Conservation (phyloP, 495 filamentous ascomycete genomes). For the Neurospora cerealis region DNA sequence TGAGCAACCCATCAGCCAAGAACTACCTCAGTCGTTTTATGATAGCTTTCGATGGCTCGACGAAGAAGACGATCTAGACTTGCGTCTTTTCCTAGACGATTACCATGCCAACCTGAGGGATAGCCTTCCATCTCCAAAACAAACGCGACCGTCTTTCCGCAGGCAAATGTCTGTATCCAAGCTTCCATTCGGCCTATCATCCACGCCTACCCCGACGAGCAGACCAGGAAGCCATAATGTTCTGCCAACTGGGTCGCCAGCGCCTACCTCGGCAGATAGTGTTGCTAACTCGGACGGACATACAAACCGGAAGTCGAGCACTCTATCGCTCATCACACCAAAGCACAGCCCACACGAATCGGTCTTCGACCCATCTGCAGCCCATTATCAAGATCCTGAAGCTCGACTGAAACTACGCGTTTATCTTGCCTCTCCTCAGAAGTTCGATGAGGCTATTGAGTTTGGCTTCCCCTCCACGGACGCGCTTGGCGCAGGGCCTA, state of each 20-base stretch:
- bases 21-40: conserved; percentile 35
- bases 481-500: conserved; percentile 17
- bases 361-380: conserved; percentile 60
- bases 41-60: conserved; percentile 75
- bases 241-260: conserved; percentile 11
- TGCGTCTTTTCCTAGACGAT: conserved; percentile 50
- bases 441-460: conserved; percentile 90
- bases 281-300: conserved; percentile 18
- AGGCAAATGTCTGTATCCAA: conserved; percentile 44
- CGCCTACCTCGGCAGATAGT: conserved; percentile 21
- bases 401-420: conserved; percentile 76
- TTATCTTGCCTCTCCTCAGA: conserved; percentile 85
- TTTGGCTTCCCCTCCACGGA: conserved; percentile 76
- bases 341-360: conserved; percentile 38
- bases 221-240: background rate
- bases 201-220: conserved; percentile 18
- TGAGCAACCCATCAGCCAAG: conserved; percentile 36
- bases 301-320: conserved; percentile 36
- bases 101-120: conserved; percentile 40
- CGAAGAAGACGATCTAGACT: conserved; percentile 63
- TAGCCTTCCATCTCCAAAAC: conserved; percentile 28
- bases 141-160: conserved; percentile 38
- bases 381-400: conserved; percentile 86
- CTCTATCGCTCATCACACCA: conserved; percentile 38
- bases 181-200: conserved; percentile 43